Evolutionary conservation across 768 basidiomycete genomes (phyloP), one percentile per base, ranked within the genome.

Genomic region (Tulasnella sp.): DNA sequence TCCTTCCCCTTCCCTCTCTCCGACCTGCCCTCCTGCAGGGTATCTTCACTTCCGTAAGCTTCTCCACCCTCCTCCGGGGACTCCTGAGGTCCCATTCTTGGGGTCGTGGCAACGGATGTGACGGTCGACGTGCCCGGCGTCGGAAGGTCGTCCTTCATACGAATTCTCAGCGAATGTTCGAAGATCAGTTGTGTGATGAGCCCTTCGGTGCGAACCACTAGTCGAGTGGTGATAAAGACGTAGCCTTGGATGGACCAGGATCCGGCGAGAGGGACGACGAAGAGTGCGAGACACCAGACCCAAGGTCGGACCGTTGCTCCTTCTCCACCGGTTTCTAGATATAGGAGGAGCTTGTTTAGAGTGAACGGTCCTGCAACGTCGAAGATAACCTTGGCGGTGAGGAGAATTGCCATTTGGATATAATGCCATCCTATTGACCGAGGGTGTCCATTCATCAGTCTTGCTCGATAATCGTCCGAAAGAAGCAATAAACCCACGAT

Each of bases 111-210:
- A 48, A 63, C 48, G 6, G 63, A 62, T 6, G 63, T 64, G 34
- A 62, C 59, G 17, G 65, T 59, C 6, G 54, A 23, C 2, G 64
- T 61, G 15, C 55, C 62, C 15, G 65, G 66, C 8, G 64, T 65
- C 6, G 62, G 61, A 39, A 63, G 46, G 36, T 76, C 77, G 17
- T 79, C 74, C 54, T 76, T 78, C 68, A 82, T 72, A 31, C 83
- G 75, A 40, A 86, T 78, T 29, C 81, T 75, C 5, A 89, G 73
- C 15, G 89, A 84, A 63, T 90, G 87, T 39, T 86, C 86, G 70
- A 92, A 93, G 65, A 92, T 81, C 6, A 91, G 71, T 62, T 77
- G 76, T 25, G 76, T 77, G 62, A 78, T 60, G 61, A 83, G 68
- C 31, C 70, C 73, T 63, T 84, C 79, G 4, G 69, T 62, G 3